phyloP scores from a whole-genome alignment of 2,329 filamentous ascomycete genomes.

The Periconia sp. region DNA sequence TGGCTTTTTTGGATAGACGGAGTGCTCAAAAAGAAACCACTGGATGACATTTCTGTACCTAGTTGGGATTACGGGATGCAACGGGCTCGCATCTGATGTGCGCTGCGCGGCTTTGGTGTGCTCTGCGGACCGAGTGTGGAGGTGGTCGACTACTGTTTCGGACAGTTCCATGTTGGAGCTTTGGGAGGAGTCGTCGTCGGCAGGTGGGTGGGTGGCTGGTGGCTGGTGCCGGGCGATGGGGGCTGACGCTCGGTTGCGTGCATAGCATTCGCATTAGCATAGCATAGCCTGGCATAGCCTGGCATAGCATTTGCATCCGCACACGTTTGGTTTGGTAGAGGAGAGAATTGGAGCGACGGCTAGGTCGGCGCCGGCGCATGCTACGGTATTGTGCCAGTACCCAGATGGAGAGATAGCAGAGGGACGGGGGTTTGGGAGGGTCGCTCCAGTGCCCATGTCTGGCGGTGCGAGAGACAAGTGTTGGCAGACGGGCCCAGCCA shows the following conservation, averaged over 20 bases:
- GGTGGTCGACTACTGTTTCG: conserved; percentile 5
- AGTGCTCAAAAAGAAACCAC: neutral
- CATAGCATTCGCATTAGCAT: conserved; percentile 13
- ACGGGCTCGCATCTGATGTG: conserved; percentile 5
- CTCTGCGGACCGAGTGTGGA: neutral
- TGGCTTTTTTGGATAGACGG: neutral
- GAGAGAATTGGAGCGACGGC: conserved; percentile 15
- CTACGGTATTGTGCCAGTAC: too few relatives aligned
- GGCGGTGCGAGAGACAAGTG: neutral
- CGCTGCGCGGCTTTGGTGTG: neutral
- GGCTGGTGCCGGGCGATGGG: conserved; percentile 18
- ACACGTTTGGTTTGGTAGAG: too few relatives aligned
- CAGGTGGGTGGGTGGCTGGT: conserved; percentile 17
- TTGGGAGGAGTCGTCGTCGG: conserved; percentile 18
- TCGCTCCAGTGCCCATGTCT: neutral
- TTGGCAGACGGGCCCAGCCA: neutral
- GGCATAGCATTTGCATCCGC: too few relatives aligned
- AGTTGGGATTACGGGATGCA: conserved; percentile 2
- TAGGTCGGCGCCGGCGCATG: conserved; percentile 32
- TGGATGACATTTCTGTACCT: neutral
- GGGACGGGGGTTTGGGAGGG: too few relatives aligned
- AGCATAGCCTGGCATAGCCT: neutral
- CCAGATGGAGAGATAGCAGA: too few relatives aligned
- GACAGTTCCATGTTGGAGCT: too few relatives aligned
- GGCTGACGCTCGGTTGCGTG: conserved; percentile 37